phyloP scores from a whole-genome alignment of 169 alveolate genomes.

The Plasmodium berghei region DNA sequence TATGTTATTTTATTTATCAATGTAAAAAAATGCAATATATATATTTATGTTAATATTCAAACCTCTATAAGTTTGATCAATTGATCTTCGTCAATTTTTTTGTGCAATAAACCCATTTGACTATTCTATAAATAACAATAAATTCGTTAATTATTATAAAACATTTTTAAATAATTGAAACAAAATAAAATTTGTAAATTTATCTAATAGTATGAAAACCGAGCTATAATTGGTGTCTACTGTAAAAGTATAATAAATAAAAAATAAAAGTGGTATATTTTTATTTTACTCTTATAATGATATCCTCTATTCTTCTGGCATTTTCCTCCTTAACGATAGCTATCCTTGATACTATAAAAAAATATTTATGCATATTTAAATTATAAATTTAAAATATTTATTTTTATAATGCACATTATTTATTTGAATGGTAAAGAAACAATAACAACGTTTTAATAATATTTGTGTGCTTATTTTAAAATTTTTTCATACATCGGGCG shows the following conservation, averaged over 20 bases:
- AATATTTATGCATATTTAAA: not conserved
- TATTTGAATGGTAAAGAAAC: too few species aligned
- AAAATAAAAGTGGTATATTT: not conserved
- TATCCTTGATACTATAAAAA: conserved; percentile 66
- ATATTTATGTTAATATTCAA: not conserved
- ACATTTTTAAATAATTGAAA: not conserved
- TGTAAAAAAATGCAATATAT: too few species aligned
- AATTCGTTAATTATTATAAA: not conserved
- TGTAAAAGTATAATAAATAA: not conserved
- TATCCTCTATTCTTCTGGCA: conserved; percentile 67
- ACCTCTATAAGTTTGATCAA: conserved; percentile 76
- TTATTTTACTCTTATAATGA: conserved; percentile 50
- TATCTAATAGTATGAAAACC: not conserved
- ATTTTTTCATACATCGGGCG: conserved; percentile 34
- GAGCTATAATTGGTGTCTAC: not conserved
- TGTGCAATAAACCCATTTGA: conserved; percentile 53
- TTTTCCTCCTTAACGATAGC: conserved; percentile 70
- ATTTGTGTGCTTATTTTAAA: not conserved
- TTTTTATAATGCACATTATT: not conserved
- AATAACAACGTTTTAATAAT: not conserved
- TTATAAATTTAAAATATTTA: not conserved
- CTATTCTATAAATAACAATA: conserved; percentile 52
- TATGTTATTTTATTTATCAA: too few species aligned
- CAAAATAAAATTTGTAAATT: not conserved
- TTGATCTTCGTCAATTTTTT: conserved; percentile 66